phyloP scores from a whole-genome alignment of 2,329 filamentous ascomycete species.

The Neodidymelliopsis sp. region DNA sequence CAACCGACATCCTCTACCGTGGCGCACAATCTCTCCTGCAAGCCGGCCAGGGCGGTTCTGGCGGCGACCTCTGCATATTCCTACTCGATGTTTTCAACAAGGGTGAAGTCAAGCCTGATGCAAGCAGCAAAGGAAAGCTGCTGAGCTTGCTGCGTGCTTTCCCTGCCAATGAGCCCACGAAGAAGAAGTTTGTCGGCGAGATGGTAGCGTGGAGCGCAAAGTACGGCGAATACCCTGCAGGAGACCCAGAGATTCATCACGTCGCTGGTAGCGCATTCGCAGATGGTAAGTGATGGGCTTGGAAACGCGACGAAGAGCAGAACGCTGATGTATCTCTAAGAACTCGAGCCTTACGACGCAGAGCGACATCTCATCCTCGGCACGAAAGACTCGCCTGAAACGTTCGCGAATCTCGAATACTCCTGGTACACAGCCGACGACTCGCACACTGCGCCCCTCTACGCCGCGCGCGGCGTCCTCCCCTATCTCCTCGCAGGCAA shows the following conservation, averaged over 20 bases:
- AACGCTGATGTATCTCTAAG: constrained; percentile 54
- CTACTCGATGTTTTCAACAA: constrained; percentile 92
- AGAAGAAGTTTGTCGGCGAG: constrained; percentile 90
- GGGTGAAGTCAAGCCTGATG: constrained; percentile 78
- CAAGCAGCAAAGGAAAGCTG: constrained; percentile 74
- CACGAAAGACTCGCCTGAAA: constrained; percentile 84
- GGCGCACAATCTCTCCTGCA: constrained; percentile 87
- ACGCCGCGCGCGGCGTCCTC: constrained; percentile 84
- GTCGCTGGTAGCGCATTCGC: constrained; percentile 87
- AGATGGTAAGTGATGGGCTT: constrained; percentile 69
- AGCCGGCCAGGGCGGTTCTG: constrained; percentile 91
- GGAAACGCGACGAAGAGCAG: no score
- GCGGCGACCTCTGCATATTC: constrained; percentile 87
- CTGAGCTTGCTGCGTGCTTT: constrained; percentile 83
- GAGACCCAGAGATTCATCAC: constrained; percentile 94
- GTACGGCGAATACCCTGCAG: constrained; percentile 85
- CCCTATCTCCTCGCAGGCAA: constrained; percentile 93
- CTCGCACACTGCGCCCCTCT: constrained; percentile 84
- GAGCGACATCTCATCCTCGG: constrained; percentile 89
- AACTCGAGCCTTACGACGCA: constrained; percentile 91
- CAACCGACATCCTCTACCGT: constrained; percentile 83
- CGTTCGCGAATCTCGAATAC: constrained; percentile 85
- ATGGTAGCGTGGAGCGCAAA: constrained; percentile 89
- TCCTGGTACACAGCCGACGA: constrained; percentile 92
- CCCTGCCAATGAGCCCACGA: constrained; percentile 80